These are phyloP conservation scores for Suillus occidentalis DNA, from an alignment of 768 basidiomycete species.

Conservation along the genomic window DNA sequence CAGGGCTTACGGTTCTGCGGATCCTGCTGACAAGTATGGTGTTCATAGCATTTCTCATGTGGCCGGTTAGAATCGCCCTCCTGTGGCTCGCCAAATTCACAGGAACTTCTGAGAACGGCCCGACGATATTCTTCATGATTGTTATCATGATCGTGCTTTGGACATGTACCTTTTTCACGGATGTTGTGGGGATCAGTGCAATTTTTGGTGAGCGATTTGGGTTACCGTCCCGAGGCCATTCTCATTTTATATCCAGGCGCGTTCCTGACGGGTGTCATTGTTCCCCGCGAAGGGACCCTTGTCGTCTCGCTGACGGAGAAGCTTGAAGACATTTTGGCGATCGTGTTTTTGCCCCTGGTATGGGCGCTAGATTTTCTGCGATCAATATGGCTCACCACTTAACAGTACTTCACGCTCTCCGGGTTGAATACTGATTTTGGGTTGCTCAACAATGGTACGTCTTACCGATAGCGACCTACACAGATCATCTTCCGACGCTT, in stretches of 20 bases:
- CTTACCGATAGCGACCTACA: not conserved
- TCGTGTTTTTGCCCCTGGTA: slow-evolving; percentile 87
- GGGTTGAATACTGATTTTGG: slow-evolving; percentile 90
- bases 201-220: slow-evolving; percentile 65
- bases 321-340: slow-evolving; percentile 89
- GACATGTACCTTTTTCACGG: slow-evolving; percentile 88
- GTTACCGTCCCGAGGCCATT: not conserved
- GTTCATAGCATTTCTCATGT: slow-evolving; percentile 76
- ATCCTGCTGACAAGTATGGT: slow-evolving; percentile 78
- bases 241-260: slow-evolving; percentile 48
- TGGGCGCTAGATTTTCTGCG: slow-evolving; percentile 25
- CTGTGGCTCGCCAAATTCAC: slow-evolving; percentile 73
- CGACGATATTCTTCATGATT: slow-evolving; percentile 88
- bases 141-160: slow-evolving; percentile 80
- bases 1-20: slow-evolving; percentile 81
- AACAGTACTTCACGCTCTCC: slow-evolving; percentile 90
- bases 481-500: not conserved
- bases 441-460: slow-evolving; percentile 69
- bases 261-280: slow-evolving; percentile 77
- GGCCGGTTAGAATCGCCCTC: slow-evolving; percentile 61
- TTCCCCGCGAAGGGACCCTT: slow-evolving; percentile 86
- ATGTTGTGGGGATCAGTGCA: slow-evolving; percentile 90
- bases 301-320: slow-evolving; percentile 86
- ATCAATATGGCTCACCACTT: not conserved
- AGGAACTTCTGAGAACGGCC: slow-evolving; percentile 78